Base-by-base conservation (phyloP, 2,329 filamentous ascomycete genomes). In the Corynespora cassiicola region DNA sequence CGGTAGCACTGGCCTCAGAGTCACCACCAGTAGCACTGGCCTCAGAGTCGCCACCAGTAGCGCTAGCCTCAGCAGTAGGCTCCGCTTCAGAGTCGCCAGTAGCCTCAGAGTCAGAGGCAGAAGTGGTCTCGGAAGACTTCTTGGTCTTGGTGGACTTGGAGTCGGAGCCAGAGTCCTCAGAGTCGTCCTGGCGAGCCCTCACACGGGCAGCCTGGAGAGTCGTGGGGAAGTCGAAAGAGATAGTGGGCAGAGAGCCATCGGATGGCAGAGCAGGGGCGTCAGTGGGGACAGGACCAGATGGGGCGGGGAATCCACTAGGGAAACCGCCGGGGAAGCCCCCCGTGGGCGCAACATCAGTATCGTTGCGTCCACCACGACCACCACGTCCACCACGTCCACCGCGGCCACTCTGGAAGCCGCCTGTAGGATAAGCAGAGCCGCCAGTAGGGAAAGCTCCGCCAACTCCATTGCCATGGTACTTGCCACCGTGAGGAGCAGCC, bases 171-270 rank as follows among this genome's bases (percentile, higher is more conserved):
- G n/a, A n/a, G 12, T 35, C 35, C 3, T 36, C 41, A 26, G 32
- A 25, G 23, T 23, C 28, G 24, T 28, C 19, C 25, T 30, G 2
- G 27, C 35, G n/a, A n/a, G n/a, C n/a, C n/a, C n/a, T n/a, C n/a
- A n/a, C n/a, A n/a, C n/a, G n/a, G n/a, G n/a, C n/a, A n/a, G n/a
- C 22, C 16, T 33, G n/a, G 15, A 38, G 14, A 11, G 48, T 39
- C 6, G 35, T 24, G 4, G 36, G 33, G n/a, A 45, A 24, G 5
- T 31, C 44, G 12, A 55, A 54, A 9, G 45, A 49, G 2, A 56
- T 19, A 2, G 36, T 42, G 27, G 42, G 48, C 20, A 46, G 26
- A 17, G 23, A 25, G 30, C 9, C 25, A 5, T 25, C 36, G 7
- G 48, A 38, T 14, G 43, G 36, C 2, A 45, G 36, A 1, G 36